A percentile compares a stretch with the other conserved stretches of the same genome.
phyloP scores from a whole-genome alignment of 1,284 basidiomycete genomes.

The Mycosarcoma maydis region DNA sequence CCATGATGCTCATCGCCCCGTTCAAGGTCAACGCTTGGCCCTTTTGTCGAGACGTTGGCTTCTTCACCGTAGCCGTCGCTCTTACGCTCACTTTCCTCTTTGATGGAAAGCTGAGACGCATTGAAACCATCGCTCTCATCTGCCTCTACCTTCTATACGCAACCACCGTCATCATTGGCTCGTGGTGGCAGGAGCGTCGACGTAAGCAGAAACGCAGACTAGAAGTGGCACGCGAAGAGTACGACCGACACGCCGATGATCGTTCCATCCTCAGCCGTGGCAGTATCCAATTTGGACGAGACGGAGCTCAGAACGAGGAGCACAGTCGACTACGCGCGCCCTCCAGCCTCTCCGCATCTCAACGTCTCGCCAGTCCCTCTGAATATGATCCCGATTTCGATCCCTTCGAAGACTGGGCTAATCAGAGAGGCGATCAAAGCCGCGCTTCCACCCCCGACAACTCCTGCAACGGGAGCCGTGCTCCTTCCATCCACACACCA shows the following conservation, averaged over 20 bases:
- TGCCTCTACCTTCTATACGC: conserved; percentile 83
- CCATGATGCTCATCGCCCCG: conserved; percentile 93
- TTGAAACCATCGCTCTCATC: conserved; percentile 81
- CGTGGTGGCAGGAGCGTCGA: conserved; percentile 74
- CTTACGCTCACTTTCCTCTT: conserved; percentile 80
- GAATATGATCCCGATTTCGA: conserved; percentile 59
- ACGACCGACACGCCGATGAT: conserved; percentile 29
- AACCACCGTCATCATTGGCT: conserved; percentile 77
- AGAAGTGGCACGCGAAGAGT: conserved; percentile 50
- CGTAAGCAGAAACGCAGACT: conserved; percentile 37
- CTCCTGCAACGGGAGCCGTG: conserved; percentile 13
- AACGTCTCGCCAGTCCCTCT: conserved; percentile 43
- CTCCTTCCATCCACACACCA: conserved; percentile 26
- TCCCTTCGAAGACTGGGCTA: conserved; percentile 53
- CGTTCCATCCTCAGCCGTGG: conserved; percentile 25
- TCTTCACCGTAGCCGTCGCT: conserved; percentile 84
- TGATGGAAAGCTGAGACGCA: conserved; percentile 78
- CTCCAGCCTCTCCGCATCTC: conserved; percentile 5
- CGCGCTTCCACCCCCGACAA: conserved; percentile 21
- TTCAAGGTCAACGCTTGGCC: conserved; percentile 83
- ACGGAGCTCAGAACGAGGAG: background rate
- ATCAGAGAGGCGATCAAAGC: conserved; percentile 13
- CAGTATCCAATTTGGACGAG: conserved; percentile 13
- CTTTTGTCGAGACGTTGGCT: conserved; percentile 91
- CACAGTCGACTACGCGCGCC: conserved; percentile 8